Percentiles rank a stretch among this genome's conserved stretches.
Conservation (phyloP, 1,284 basidiomycete species). For the Puccinia sorghi region DNA sequence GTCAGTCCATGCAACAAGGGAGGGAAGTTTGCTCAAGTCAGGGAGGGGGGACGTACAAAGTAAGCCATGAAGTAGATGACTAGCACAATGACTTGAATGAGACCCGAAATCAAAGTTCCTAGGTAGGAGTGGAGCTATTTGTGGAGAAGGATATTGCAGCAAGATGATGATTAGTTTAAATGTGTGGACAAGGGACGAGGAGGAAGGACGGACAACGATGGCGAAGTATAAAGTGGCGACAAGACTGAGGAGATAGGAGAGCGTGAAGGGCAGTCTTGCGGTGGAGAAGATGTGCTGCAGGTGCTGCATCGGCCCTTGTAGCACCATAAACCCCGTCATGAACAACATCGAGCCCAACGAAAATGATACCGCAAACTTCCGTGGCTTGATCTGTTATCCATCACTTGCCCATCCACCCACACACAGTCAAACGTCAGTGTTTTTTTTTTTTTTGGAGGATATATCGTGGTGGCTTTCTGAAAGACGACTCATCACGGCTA, state of each 20-base stretch:
- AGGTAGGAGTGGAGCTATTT: conserved; percentile 73
- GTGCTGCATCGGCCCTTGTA: conserved; percentile 62
- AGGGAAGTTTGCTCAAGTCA: neutral
- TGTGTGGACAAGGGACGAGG: neutral
- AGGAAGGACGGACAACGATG: conserved; percentile 67
- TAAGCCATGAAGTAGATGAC: conserved; percentile 84
- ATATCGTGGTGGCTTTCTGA: too few relatives aligned
- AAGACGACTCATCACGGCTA: conserved; percentile 61
- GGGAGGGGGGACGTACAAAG: conserved; percentile 58
- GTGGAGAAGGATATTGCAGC: too few relatives aligned
- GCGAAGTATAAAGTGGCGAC: conserved; percentile 84
- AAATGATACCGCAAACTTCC: conserved; percentile 66
- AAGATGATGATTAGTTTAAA: too few relatives aligned
- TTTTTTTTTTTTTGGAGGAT: conserved; percentile 50
- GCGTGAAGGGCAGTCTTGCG: conserved; percentile 83
- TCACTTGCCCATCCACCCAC: too few relatives aligned
- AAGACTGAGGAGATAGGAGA: conserved; percentile 77
- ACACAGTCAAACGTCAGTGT: neutral
- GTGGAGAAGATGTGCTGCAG: conserved; percentile 80
- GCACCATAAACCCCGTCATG: conserved; percentile 54
- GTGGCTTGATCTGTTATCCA: conserved; percentile 66
- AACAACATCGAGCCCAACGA: conserved; percentile 62
- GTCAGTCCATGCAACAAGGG: neutral
- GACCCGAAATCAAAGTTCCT: conserved; percentile 76
- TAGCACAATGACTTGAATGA: conserved; percentile 77